A percentile compares a stretch with the other conserved stretches of the same genome.
phyloP scores from a whole-genome alignment of 345 rosid genomes.

The Eucalyptus decipiens region DNA sequence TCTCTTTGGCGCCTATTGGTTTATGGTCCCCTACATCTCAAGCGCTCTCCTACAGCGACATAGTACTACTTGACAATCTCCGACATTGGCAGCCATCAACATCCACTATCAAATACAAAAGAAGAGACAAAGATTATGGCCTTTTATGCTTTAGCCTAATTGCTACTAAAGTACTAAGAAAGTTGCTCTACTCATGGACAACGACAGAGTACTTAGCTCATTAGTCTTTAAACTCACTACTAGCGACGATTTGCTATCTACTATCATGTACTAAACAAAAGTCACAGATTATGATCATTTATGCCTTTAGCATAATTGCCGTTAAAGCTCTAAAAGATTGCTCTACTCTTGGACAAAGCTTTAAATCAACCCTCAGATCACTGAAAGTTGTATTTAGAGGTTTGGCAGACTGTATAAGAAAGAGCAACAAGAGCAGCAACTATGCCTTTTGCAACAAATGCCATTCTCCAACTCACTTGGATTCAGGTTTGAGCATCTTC shows the following conservation, averaged over 20 bases:
- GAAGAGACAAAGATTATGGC: neutral
- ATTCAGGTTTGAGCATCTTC: neutral
- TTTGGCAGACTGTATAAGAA: neutral
- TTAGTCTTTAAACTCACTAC: conserved; percentile 86
- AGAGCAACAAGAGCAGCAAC: neutral
- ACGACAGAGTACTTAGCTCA: conserved; percentile 42
- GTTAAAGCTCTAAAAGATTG: neutral
- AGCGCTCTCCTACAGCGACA: conserved; percentile 65
- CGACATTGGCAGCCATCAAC: conserved; percentile 72
- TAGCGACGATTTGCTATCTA: conserved; percentile 67
- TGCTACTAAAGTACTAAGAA: neutral
- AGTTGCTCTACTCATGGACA: neutral
- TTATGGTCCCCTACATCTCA: conserved; percentile 84
- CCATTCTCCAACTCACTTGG: neutral
- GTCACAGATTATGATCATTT: neutral
- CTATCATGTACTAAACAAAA: neutral
- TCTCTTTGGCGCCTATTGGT: conserved; percentile 49
- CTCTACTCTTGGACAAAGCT: neutral
- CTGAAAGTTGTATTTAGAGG: neutral
- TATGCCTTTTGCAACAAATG: neutral
- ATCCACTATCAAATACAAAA: conserved; percentile 11
- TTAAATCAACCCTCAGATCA: neutral
- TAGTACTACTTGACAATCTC: conserved; percentile 76
- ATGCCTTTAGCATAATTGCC: neutral
- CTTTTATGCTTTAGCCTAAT: neutral